phyloP scores from a whole-genome alignment of 2,329 filamentous ascomycete genomes.

The Cladosporium cucumerinum region DNA sequence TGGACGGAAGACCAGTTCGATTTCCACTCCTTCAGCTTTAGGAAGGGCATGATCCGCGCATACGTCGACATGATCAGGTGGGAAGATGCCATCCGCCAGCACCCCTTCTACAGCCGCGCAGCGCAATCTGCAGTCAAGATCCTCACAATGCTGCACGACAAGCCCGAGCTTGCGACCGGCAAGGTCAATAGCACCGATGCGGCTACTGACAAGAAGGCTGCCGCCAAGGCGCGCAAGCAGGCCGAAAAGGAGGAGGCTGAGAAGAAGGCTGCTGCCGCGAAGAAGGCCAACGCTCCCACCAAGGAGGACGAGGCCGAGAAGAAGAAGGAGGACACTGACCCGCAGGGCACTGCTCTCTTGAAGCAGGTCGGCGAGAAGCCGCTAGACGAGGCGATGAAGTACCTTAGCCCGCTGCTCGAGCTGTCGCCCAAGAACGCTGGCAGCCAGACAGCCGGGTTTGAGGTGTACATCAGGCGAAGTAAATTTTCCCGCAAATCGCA shows the following conservation, averaged over 20 bases:
- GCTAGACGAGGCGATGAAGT: conserved; percentile 82
- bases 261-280: conserved; percentile 54
- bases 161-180: conserved; percentile 67
- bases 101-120: conserved; percentile 86
- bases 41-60: conserved; percentile 91
- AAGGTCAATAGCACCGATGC: conserved; percentile 66
- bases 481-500: conserved; percentile 41
- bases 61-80: conserved; percentile 96
- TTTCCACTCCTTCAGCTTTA: conserved; percentile 95
- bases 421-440: conserved; percentile 77
- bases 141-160: conserved; percentile 76
- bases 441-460: conserved; percentile 81
- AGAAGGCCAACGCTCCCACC: conserved; percentile 51
- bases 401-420: conserved; percentile 75
- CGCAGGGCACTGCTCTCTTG: conserved; percentile 69
- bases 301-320: conserved; percentile 60
- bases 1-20: conserved; percentile 99
- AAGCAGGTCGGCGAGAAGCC: conserved; percentile 68
- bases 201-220: conserved; percentile 76
- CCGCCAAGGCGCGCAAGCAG: conserved; percentile 68
- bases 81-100: conserved; percentile 87
- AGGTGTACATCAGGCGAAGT: conserved; percentile 83
- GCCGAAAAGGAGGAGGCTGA: conserved; percentile 79
- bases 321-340: conserved; percentile 90
- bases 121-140: conserved; percentile 77